phyloP scores from a whole-genome alignment of 208 protist genomes.

The Sergeia podlipaevii region DNA sequence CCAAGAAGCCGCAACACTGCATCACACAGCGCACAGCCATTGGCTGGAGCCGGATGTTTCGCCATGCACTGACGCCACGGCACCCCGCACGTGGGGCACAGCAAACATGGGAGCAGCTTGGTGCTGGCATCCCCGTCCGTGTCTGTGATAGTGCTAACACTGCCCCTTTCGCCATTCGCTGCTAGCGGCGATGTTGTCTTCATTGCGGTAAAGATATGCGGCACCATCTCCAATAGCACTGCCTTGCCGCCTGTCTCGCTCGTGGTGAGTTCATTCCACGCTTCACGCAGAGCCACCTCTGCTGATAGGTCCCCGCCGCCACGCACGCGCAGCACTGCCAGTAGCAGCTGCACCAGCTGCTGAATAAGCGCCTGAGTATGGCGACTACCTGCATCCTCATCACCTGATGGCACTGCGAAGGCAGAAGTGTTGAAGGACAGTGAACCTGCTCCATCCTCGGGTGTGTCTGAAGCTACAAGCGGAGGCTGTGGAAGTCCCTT shows the following conservation, averaged over 20 bases:
- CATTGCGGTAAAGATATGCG: constrained; percentile 9
- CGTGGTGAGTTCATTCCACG: constrained; percentile 59
- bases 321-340: constrained; percentile 20
- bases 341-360: constrained; percentile 20
- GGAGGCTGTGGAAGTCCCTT: too few relatives aligned
- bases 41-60: constrained; percentile 46
- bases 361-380: constrained; percentile 11
- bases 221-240: constrained; percentile 13
- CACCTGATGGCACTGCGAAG: not conserved
- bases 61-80: constrained; percentile 50
- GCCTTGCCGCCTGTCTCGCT: too few relatives aligned
- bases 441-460: too few relatives aligned
- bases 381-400: not conserved
- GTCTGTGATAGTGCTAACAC: not conserved
- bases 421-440: too few relatives aligned
- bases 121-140: constrained; percentile 5
- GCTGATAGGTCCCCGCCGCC: constrained; percentile 23
- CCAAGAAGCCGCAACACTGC: constrained; percentile 39
- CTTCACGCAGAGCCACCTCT: constrained; percentile 41
- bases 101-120: constrained; percentile 14
- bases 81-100: constrained; percentile 64
- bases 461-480: too few relatives aligned
- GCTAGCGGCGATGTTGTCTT: not conserved
- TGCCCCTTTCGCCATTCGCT: not conserved
- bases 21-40: constrained; percentile 50